A percentile compares a stretch with the other conserved stretches of the same genome.
Conservation (phyloP, 768 basidiomycete species). For the Rhodotorula toruloides region DNA sequence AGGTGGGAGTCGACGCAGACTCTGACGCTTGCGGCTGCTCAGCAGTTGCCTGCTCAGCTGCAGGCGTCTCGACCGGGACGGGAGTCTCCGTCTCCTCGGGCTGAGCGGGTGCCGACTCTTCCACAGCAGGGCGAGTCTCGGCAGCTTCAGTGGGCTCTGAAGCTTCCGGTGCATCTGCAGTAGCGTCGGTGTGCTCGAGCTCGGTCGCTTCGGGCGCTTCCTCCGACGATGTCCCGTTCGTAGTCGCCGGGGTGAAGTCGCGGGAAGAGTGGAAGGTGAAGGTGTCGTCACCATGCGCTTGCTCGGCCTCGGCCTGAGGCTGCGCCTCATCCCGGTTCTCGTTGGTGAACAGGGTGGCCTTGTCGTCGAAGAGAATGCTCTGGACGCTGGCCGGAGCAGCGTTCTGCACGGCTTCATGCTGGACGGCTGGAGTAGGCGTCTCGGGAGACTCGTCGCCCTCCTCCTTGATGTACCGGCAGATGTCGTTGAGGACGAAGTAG, state of each 20-base stretch:
- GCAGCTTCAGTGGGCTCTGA: neutral
- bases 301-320: no score
- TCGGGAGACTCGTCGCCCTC: conserved; percentile 52
- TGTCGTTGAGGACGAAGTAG: conserved; percentile 99
- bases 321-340: neutral
- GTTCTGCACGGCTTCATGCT: neutral
- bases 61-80: conserved; percentile 4
- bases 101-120: neutral
- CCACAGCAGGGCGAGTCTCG: neutral
- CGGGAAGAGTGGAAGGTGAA: conserved; percentile 22
- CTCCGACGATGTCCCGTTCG: no score
- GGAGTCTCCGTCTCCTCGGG: neutral
- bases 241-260: neutral
- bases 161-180: neutral
- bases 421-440: conserved; percentile 12
- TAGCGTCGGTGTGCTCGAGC: neutral
- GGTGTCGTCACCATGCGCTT: no score
- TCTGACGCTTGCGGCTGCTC: conserved; percentile 13
- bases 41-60: neutral
- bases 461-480: conserved; percentile 96
- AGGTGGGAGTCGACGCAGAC: conserved; percentile 4
- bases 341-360: neutral
- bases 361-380: conserved; percentile 19
- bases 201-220: no score
- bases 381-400: conserved; percentile 14